phyloP scores from a whole-genome alignment of 306 rosid genomes.

The Quercus glauca region DNA sequence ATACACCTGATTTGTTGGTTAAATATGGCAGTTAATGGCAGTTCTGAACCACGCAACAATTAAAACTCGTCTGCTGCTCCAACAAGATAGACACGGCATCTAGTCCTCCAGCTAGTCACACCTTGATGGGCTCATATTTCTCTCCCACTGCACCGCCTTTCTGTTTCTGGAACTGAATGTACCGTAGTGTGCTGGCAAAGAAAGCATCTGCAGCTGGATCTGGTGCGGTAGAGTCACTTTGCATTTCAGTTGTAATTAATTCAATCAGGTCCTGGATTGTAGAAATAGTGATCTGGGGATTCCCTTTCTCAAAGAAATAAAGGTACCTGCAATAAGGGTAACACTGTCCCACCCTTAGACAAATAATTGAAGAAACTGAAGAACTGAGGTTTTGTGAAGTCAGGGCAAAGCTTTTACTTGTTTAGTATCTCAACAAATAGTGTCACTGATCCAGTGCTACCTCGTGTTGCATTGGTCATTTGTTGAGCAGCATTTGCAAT shows the following conservation, averaged over 20 bases:
- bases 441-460: conserved; percentile 74
- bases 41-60: background rate
- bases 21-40: background rate
- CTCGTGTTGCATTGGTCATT: conserved; percentile 82
- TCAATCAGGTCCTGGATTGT: conserved; percentile 80
- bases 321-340: conserved; percentile 59
- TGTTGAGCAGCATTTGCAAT: conserved; percentile 96
- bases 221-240: conserved; percentile 56
- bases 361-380: background rate
- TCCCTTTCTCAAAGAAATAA: conserved; percentile 93
- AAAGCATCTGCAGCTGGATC: conserved; percentile 84
- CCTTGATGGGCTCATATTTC: conserved; percentile 81
- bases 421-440: conserved; percentile 91
- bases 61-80: background rate
- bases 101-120: conserved; percentile 15
- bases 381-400: background rate
- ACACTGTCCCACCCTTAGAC: conserved; percentile 5
- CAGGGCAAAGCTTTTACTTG: conserved; percentile 55
- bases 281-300: conserved; percentile 76
- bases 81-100: background rate
- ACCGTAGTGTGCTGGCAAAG: conserved; percentile 82
- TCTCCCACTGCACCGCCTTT: conserved; percentile 88
- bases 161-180: conserved; percentile 86
- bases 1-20: background rate
- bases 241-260: conserved; percentile 83